Evolutionary conservation across 1,139 yeast genomes (phyloP), one percentile per base, ranked within the genome.

Genomic region (Entelexis paramagnoliae): DNA sequence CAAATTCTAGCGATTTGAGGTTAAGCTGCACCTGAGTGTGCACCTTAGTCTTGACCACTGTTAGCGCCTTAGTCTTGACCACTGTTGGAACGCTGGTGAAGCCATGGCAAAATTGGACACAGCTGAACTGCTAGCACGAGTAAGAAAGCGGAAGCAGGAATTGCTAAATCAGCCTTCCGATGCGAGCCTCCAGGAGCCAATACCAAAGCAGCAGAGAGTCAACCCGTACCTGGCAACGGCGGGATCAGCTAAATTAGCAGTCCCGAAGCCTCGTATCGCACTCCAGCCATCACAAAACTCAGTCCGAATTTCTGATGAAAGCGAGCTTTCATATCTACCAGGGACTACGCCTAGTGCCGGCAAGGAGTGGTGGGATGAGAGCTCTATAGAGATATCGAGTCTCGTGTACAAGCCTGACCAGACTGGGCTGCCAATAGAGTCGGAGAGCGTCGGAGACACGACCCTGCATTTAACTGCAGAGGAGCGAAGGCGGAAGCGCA

Each of bases 401-500:
- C 20, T 19, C 19, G 38, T 53, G 4, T 42, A 20, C 30, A 51
- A 43, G 11, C 52, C 52, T 9, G 8, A 20, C 20, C 20, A n/a
- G 19, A n/a, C 10, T 5, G 22, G 39, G 11, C 13, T 13, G 33
- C 32, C 46, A 4, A 2, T 6, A 16, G 29, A 11, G 6, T 34
- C 26, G 14, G 14, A 11, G 3, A 4, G 10, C 4, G 11, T 4
- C 7, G 45, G 17, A 6, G 36, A 36, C 4, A 29, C 20, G n/a
- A 8, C 17, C 13, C 8, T 83, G 58, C 78, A 73, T 60, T 69
- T 91, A 54, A 91, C 97, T 1, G 83, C 84, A 63, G 72, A 76
- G 56, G 98, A 93, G 65, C 68, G 76, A 66, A 84, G 84, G 62
- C 76, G 91, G 53, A 74, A 83, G 41, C 74, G 96, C 46, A 77